Base-by-base conservation (phyloP, 2,329 filamentous ascomycete genomes). In the Exophiala dermatitidis region DNA sequence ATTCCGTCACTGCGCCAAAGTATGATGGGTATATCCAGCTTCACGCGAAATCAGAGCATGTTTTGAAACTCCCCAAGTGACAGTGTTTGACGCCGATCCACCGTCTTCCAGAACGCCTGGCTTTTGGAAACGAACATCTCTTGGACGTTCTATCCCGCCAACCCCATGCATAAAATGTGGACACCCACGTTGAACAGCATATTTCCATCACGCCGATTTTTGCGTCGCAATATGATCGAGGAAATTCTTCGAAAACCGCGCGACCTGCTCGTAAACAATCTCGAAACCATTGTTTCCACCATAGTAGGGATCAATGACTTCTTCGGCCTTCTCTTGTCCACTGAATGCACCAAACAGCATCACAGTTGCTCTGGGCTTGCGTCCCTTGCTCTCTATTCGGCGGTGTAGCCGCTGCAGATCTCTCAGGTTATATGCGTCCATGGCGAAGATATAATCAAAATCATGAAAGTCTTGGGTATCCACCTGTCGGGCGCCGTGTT, bases 361-460 rank as follows among this genome's bases (percentile, higher is more conserved):
- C 49, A 95, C 81, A 53, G 74, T 72, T 0, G 75, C 77, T 37
- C 67, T 68, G 3, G 64, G 58, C 19, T 67, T 66, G 9, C 67
- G 66, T 2, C 68, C 70, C 46, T 61, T 70, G 55, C 58, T 73
- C 52, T 64, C 70, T 58, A 49, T 65, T 64, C 61, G 65, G 5
- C 64, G 61, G 6, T 77, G 73, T 38, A 62, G 38, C 42, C 56
- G 53, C 60, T 79, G 80, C 60, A 80, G 75, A 54, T 81, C 75
- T 64, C 82, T 69, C 42, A 95, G 74, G 68, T 97, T 97, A 43
- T 83, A 81, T 46, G 81, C 77, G 67, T 98, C 93, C 93, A 98
- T 98, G 56, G 88, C 90, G 53, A 98, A 83, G 56, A 98, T 83
- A 71, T 95, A 97, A 70, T 97, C 89, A 66, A 96, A 97, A 10